A percentile compares a stretch with the other conserved stretches of the same genome.
phyloP scores from a whole-genome alignment of 345 rosid genomes.

The Cochlearia excelsa region DNA sequence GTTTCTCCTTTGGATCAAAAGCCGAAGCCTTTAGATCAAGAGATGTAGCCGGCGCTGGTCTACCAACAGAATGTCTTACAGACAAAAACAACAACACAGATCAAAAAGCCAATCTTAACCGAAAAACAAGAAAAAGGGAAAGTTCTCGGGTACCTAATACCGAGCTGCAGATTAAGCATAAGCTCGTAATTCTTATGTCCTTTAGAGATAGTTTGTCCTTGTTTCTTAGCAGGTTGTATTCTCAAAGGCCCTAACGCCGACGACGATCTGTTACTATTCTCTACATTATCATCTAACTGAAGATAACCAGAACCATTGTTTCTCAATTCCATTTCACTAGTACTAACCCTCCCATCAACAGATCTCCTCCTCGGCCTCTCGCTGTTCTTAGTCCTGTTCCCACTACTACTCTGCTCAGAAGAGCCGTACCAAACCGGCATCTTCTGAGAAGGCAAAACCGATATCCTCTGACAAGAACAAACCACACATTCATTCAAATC shows the following conservation, averaged over 20 bases:
- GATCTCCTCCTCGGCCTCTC: slow-evolving; percentile 57
- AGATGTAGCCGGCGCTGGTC: slow-evolving; percentile 82
- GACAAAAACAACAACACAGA: slow-evolving; percentile 2
- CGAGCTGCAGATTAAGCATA: slow-evolving; percentile 96
- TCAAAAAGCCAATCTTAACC: slow-evolving; percentile 9
- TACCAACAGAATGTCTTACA: slow-evolving; percentile 81
- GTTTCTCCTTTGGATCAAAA: slow-evolving; percentile 90
- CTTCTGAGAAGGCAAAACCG: slow-evolving; percentile 81
- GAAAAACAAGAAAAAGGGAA: background rate
- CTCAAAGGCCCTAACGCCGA: slow-evolving; percentile 38
- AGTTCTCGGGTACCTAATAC: slow-evolving; percentile 62
- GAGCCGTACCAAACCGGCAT: slow-evolving; percentile 56
- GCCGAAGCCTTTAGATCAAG: slow-evolving; percentile 87
- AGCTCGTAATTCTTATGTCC: slow-evolving; percentile 97
- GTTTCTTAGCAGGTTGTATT: slow-evolving; percentile 62
- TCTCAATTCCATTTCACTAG: slow-evolving; percentile 42
- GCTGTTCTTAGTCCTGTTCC: slow-evolving; percentile 35
- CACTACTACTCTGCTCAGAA: slow-evolving; percentile 37
- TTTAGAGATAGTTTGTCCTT: slow-evolving; percentile 81
- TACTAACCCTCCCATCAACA: slow-evolving; percentile 62
- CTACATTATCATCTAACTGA: slow-evolving; percentile 45
- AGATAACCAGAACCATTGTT: slow-evolving; percentile 45
- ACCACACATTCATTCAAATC: slow-evolving; percentile 64
- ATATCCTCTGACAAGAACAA: slow-evolving; percentile 55
- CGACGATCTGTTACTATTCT: slow-evolving; percentile 17